Base-by-base conservation (phyloP, 495 filamentous ascomycete species). In the Aspergillus conjunctus region DNA sequence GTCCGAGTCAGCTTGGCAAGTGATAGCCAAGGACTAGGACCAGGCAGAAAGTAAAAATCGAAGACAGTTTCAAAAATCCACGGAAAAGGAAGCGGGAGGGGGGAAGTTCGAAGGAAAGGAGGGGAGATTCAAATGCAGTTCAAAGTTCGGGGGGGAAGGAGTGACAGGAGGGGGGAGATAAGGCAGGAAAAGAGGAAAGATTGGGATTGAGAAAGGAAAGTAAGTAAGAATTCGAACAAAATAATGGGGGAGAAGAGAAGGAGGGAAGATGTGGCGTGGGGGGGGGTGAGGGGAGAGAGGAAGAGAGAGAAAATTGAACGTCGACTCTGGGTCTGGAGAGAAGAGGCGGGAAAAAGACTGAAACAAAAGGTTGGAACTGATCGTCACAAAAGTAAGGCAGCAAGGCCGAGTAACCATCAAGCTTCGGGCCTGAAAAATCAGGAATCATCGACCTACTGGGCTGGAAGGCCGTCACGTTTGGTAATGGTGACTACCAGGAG, bases 1-100 rank as follows among this genome's bases (percentile, higher is more conserved):
- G 75, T 77, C 76, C 77, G 72, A 79, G 78, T 81, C 78, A 72
- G 76, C 77, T 81, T 81, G 79, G 79, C 80, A 73, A 70, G 70
- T 75, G 66, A 56, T 60, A 78, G 78, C 76, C 77, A 78, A 80
- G 75, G 76, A 80, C 78, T 78, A 68, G 76, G 75, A 80, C 78
- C 78, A 78, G 78, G 77, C 71, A 68, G 63, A 61, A 67, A 54
- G 30, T 61, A 46, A 54, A 51, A 54, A 2, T 62, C 62, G 66
- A 60, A 63, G 64, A 58, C 67, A 70, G 62, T 53, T 59, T 62
- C 41, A 56, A 63, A 57, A 62, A 61, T 54, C 55, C 48, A 65
- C 22, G 14, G 50, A 60, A 53, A 58, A 43, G 49, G 59, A 49
- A 43, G 53, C 56, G 51, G 48, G 48, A 52, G 37, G 30, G 34